These are phyloP conservation scores for Termitomyces sp. DNA, from an alignment of 768 basidiomycete species.

Conservation along the genomic window DNA sequence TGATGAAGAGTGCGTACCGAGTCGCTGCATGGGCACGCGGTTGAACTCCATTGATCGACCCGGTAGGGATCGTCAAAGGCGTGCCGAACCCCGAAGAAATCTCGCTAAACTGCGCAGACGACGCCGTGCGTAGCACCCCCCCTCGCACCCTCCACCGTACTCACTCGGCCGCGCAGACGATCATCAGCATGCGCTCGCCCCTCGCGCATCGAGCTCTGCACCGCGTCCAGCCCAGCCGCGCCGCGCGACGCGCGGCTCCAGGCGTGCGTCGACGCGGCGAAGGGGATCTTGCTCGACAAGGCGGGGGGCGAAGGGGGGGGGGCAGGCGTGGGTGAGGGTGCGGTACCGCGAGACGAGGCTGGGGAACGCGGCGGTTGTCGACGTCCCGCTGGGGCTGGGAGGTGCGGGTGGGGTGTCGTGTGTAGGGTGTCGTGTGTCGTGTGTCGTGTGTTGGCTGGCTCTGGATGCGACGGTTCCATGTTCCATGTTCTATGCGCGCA, in stretches of 20 bases:
- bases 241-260: too few relatives aligned
- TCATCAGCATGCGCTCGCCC: background rate
- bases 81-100: background rate
- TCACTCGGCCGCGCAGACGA: background rate
- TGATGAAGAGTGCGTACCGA: conserved; percentile 20
- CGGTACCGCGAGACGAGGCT: background rate
- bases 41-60: too few relatives aligned
- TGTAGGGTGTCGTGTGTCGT: too few relatives aligned
- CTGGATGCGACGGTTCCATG: too few relatives aligned
- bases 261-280: background rate
- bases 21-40: background rate
- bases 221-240: too few relatives aligned
- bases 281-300: background rate
- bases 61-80: background rate
- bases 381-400: background rate
- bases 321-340: background rate
- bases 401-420: too few relatives aligned
- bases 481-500: too few relatives aligned
- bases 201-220: background rate
- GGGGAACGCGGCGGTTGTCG: background rate
- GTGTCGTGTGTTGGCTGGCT: too few relatives aligned
- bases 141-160: background rate
- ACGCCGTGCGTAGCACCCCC: background rate
- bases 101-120: background rate
- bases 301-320: background rate